Conservation (phyloP, 2,329 filamentous ascomycete genomes). For the Diplodia corticola region DNA sequence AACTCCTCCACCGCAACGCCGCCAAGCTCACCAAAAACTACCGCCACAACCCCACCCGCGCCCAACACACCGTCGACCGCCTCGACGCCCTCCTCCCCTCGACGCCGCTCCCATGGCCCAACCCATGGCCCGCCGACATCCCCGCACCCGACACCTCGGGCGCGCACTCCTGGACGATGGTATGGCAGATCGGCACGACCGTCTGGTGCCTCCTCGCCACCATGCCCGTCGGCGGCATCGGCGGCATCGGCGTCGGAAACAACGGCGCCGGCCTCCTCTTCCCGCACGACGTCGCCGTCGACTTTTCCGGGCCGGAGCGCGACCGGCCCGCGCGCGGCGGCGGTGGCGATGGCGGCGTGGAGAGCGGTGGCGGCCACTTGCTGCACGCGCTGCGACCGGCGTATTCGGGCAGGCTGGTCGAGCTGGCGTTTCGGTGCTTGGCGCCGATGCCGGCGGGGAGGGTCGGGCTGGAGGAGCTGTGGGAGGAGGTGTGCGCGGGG, state of each 20-base stretch:
- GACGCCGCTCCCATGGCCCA: background rate
- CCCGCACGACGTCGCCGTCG: background rate
- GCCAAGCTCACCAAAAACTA: background rate
- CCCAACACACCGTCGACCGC: background rate
- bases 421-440: background rate
- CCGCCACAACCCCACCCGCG: background rate
- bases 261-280: no score
- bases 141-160: background rate
- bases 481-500: background rate
- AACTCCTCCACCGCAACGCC: background rate
- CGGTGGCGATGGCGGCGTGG: no score
- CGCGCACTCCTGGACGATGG: background rate
- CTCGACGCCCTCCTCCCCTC: background rate
- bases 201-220: background rate
- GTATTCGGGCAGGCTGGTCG: background rate
- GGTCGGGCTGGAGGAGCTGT: background rate
- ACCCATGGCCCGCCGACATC: background rate
- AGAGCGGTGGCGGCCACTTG: no score
- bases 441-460: background rate
- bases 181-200: background rate
- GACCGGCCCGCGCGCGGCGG: background rate
- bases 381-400: background rate
- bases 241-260: background rate
- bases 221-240: background rate
- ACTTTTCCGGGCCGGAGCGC: background rate